A percentile compares a stretch with the other conserved stretches of the same genome.
Conservation (phyloP, 345 rosid genomes). For the Brassica nigra region DNA sequence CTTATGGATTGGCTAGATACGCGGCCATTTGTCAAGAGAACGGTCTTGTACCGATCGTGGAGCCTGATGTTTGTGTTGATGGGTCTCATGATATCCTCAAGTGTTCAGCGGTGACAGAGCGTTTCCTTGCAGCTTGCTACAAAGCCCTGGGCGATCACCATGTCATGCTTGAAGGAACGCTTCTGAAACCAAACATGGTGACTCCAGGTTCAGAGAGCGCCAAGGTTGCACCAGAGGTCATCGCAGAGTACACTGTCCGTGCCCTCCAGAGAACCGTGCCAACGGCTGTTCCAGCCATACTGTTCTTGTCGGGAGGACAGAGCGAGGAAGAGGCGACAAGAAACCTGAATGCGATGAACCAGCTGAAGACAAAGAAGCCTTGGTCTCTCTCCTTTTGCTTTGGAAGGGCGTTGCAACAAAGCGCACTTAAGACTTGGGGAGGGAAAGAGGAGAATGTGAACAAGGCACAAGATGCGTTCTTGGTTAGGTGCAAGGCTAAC, state of each 20-base stretch:
- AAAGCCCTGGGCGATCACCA: constrained; percentile 88
- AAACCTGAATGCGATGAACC: constrained; percentile 93
- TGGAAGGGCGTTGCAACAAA: constrained; percentile 93
- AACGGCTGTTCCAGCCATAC: constrained; percentile 84
- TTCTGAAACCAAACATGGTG: constrained; percentile 96
- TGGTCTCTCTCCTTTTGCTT: constrained; percentile 86
- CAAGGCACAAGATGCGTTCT: constrained; percentile 65
- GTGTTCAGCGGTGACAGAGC: constrained; percentile 81
- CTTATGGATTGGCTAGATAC: constrained; percentile 83
- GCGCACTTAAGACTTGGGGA: constrained; percentile 77
- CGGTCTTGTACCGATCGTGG: constrained; percentile 95
- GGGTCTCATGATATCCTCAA: constrained; percentile 77
- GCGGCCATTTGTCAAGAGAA: constrained; percentile 91
- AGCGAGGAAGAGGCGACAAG: constrained; percentile 90
- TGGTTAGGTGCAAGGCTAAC: constrained; percentile 84
- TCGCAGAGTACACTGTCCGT: constrained; percentile 75
- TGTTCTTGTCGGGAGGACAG: constrained; percentile 92
- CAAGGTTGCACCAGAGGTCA: constrained; percentile 76
- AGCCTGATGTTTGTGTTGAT: constrained; percentile 88
- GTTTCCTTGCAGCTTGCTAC: constrained; percentile 93
- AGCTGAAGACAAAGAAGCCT: constrained; percentile 80
- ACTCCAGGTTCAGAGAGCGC: constrained; percentile 87
- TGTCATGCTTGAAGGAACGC: constrained; percentile 85
- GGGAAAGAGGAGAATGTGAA: constrained; percentile 72
- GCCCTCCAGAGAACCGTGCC: constrained; percentile 86